Evolutionary conservation across 306 rosid species (phyloP).

Genomic region (Chamaecrista fasciculata): DNA sequence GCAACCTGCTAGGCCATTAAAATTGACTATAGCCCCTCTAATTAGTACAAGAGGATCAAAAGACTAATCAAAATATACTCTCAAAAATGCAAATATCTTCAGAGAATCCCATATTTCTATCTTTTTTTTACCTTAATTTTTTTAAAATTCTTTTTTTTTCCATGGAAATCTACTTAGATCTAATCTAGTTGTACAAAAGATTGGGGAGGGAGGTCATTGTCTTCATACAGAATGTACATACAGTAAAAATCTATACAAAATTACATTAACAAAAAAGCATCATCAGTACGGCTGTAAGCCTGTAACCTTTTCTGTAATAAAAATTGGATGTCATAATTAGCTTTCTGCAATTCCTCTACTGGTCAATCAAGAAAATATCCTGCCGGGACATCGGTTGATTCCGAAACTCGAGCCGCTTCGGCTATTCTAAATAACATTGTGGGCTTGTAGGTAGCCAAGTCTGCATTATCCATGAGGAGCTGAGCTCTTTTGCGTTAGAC

Average conservation of each 20-base stretch:
- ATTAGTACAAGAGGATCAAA: too few relatives aligned
- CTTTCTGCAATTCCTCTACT: conserved; percentile 28
- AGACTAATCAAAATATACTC: too few relatives aligned
- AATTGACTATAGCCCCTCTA: too few relatives aligned
- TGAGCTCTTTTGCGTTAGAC: conserved; percentile 63
- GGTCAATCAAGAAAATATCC: conserved; percentile 54
- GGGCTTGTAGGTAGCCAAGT: conserved; percentile 65
- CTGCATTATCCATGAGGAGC: conserved; percentile 61
- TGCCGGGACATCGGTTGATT: conserved; percentile 38
- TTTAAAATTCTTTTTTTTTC: conserved; percentile 1
- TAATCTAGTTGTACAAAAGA: conserved; percentile 43
- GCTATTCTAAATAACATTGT: conserved; percentile 51
- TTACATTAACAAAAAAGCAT: conserved; percentile 36
- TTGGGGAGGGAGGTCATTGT: conserved; percentile 48
- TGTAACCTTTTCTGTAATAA: conserved; percentile 24
- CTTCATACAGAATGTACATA: conserved; percentile 60
- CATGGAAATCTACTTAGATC: conserved; percentile 31
- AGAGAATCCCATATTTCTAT: conserved; percentile 27
- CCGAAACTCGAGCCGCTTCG: conserved; percentile 51
- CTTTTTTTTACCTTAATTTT: neutral
- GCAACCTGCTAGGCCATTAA: too few relatives aligned
- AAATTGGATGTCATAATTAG: conserved; percentile 33
- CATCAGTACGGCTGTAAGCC: conserved; percentile 5
- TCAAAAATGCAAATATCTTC: too few relatives aligned
- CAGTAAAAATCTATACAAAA: conserved; percentile 66